phyloP scores from a whole-genome alignment of 2,329 filamentous ascomycete species.

The Curvularia hawaiiensis region DNA sequence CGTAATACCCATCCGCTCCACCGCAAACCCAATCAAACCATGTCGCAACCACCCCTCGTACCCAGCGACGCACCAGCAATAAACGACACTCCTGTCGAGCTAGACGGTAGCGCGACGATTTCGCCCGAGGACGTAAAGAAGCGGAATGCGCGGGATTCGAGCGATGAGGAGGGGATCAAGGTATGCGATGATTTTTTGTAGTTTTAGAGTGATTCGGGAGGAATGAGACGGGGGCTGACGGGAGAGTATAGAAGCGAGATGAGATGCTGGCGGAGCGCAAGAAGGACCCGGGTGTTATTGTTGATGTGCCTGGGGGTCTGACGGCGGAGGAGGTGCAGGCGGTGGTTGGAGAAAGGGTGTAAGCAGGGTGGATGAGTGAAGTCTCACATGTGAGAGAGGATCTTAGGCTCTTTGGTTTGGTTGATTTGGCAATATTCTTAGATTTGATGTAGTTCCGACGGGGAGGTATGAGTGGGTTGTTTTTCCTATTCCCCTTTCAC shows the following conservation, averaged over 20 bases:
- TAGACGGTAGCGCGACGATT: conserved; percentile 45
- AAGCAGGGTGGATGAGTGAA: background rate
- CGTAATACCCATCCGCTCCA: too few relatives aligned
- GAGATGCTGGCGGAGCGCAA: conserved; percentile 46
- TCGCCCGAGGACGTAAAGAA: conserved; percentile 32
- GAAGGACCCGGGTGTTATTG: conserved; percentile 52
- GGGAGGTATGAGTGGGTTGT: background rate
- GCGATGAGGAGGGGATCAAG: conserved; percentile 21
- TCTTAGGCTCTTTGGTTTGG: background rate
- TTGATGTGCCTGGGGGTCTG: conserved; percentile 52
- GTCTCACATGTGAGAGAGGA: too few relatives aligned
- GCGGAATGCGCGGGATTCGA: conserved; percentile 15
- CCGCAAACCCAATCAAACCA: conserved; percentile 12
- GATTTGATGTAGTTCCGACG: background rate
- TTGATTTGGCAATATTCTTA: background rate
- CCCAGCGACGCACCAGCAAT: conserved; percentile 48
- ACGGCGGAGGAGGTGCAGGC: conserved; percentile 52
- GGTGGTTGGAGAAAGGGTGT: conserved; percentile 29
- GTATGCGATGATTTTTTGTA: conserved; percentile 34
- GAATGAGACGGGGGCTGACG: conserved; percentile 2
- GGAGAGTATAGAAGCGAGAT: conserved; percentile 41
- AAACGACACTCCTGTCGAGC: conserved; percentile 52
- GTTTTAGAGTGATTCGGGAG: background rate
- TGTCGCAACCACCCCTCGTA: conserved; percentile 42
- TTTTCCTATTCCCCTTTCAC: background rate